These are phyloP conservation scores for Tolypocladium ovalisporum DNA, from an alignment of 2,329 filamentous ascomycete genomes.

Conservation along the genomic window DNA sequence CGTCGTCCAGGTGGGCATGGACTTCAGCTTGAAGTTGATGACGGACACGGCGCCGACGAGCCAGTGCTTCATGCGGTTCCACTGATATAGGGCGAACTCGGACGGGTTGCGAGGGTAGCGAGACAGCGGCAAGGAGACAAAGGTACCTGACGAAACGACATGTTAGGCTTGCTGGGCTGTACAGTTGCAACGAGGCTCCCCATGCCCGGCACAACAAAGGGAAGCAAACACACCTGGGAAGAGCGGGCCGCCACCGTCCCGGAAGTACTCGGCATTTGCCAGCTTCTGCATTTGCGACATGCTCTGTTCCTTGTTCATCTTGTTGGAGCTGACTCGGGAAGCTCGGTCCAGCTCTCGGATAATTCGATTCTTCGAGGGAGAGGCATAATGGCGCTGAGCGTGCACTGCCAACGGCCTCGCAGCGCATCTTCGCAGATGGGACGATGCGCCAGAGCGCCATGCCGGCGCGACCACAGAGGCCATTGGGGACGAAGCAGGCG, in stretches of 20 bases:
- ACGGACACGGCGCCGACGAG: conserved; percentile 21
- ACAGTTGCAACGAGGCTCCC: not conserved
- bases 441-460: conserved; percentile 9
- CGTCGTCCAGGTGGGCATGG: conserved; percentile 31
- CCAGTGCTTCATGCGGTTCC: conserved; percentile 24
- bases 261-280: conserved; percentile 22
- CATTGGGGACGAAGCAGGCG: conserved; percentile 1
- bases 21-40: conserved; percentile 29
- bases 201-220: not conserved
- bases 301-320: conserved; percentile 15
- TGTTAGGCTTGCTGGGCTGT: not conserved
- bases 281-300: conserved; percentile 19
- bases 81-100: conserved; percentile 24
- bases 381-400: conserved; percentile 12
- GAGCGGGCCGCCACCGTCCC: conserved; percentile 19
- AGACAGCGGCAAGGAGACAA: conserved; percentile 31
- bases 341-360: conserved; percentile 17
- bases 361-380: conserved; percentile 13
- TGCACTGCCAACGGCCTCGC: conserved; percentile 10
- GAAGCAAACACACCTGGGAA: conserved; percentile 17
- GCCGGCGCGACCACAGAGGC: conserved; percentile 7
- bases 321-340: conserved; percentile 10
- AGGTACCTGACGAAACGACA: conserved; percentile 28
- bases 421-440: conserved; percentile 8
- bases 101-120: conserved; percentile 17